These are phyloP conservation scores for Penicillium herquei DNA, from an alignment of 495 filamentous ascomycete genomes.

Conservation along the genomic window DNA sequence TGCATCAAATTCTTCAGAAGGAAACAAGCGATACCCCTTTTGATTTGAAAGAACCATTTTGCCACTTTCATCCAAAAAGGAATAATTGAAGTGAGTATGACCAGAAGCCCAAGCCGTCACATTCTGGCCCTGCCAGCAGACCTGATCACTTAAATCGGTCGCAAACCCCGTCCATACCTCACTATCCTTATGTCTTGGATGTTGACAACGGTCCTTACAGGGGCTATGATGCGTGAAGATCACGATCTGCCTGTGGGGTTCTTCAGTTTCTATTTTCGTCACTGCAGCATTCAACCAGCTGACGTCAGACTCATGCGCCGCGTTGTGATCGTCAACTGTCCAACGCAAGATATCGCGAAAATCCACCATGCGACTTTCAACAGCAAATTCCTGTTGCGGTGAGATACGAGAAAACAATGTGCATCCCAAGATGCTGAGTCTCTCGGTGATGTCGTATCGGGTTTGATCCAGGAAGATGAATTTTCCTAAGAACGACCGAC, in stretches of 20 bases:
- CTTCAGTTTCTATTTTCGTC: constrained; percentile 13
- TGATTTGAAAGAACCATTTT: constrained; percentile 20
- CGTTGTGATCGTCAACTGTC: constrained; percentile 47
- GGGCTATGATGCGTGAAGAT: constrained; percentile 47
- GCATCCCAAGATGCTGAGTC: constrained; percentile 39
- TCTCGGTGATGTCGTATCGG: constrained; percentile 24
- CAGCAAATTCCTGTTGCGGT: constrained; percentile 14
- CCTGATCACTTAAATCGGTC: constrained; percentile 36
- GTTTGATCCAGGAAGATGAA: constrained; percentile 23
- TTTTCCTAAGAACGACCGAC: background rate
- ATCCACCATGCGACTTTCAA: constrained; percentile 33
- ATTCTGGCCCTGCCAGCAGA: constrained; percentile 32
- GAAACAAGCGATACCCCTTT: constrained; percentile 20
- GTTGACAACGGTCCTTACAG: constrained; percentile 24
- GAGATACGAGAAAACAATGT: constrained; percentile 42
- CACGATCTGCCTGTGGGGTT: constrained; percentile 23
- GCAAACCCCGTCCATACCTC: constrained; percentile 31
- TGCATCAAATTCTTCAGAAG: constrained; percentile 11
- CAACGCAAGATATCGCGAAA: constrained; percentile 37
- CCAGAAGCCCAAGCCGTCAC: constrained; percentile 47
- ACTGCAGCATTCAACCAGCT: constrained; percentile 62
- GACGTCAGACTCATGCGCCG: constrained; percentile 73
- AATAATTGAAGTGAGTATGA: constrained; percentile 48
- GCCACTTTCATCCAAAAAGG: constrained; percentile 22
- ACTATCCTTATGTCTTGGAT: constrained; percentile 33